A percentile compares a stretch with the other conserved stretches of the same genome.
phyloP scores from a whole-genome alignment of 441 rosid genomes.

The Isatis lusitanica region DNA sequence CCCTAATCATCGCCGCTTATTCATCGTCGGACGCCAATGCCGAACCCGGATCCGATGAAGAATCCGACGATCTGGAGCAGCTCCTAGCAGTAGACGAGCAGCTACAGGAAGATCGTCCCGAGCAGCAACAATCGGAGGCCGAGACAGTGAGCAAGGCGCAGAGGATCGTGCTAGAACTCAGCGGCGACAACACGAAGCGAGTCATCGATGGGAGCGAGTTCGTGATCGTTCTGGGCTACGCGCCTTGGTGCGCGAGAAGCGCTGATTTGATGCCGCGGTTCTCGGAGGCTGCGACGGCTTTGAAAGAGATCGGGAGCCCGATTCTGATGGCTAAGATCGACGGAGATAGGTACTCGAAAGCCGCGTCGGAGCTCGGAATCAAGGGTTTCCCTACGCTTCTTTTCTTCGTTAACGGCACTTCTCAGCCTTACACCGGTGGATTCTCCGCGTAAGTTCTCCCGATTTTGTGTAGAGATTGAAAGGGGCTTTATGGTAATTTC shows the following conservation, averaged over 20 bases:
- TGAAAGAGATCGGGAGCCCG: constrained; percentile 57
- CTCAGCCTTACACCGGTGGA: constrained; percentile 72
- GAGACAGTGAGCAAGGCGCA: constrained; percentile 72
- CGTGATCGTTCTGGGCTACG: constrained; percentile 76
- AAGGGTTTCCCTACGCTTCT: constrained; percentile 80
- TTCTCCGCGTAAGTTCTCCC: constrained; percentile 50
- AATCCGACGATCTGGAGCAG: constrained; percentile 51
- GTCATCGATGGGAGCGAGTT: constrained; percentile 51
- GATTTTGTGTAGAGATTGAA: not conserved
- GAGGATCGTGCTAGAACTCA: constrained; percentile 72
- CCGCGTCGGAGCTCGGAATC: constrained; percentile 56
- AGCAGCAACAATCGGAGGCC: constrained; percentile 54
- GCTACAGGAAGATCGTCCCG: constrained; percentile 22
- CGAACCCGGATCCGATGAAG: constrained; percentile 38
- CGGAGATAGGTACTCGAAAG: constrained; percentile 68
- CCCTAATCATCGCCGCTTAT: constrained; percentile 5
- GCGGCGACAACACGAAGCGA: constrained; percentile 53
- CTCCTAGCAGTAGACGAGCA: constrained; percentile 64
- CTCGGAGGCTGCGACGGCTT: constrained; percentile 74
- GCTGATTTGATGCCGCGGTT: constrained; percentile 92
- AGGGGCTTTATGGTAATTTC: no score
- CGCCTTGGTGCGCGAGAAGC: constrained; percentile 85
- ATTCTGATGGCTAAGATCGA: constrained; percentile 81
- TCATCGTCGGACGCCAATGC: constrained; percentile 22
- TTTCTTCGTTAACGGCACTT: constrained; percentile 65